Evolutionary conservation across 805 yeast species (phyloP).

Genomic region (Zygotorulaspora florentina): DNA sequence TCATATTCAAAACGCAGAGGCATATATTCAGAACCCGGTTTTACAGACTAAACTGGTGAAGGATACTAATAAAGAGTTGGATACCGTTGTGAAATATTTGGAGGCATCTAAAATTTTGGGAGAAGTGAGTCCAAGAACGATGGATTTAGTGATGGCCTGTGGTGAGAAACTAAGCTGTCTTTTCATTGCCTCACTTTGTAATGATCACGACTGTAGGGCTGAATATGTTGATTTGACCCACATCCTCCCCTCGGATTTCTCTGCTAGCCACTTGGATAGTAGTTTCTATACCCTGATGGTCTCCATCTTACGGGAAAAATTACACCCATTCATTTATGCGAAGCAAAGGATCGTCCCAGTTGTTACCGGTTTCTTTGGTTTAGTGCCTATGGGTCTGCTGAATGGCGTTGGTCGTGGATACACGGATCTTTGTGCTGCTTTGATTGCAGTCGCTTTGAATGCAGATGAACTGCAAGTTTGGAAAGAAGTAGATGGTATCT

Average conservation of each 20-base stretch:
- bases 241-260: slow-evolving; percentile 59
- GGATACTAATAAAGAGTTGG: slow-evolving; percentile 63
- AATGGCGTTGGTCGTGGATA: slow-evolving; percentile 96
- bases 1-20: slow-evolving; percentile 69
- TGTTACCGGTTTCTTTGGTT: slow-evolving; percentile 92
- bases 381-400: slow-evolving; percentile 91
- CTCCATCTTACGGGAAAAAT: slow-evolving; percentile 46
- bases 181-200: slow-evolving; percentile 80
- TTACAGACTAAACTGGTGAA: slow-evolving; percentile 51
- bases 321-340: slow-evolving; percentile 39
- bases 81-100: slow-evolving; percentile 61
- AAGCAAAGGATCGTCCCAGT: slow-evolving; percentile 64
- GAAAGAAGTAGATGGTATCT: slow-evolving; percentile 99
- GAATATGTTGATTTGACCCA: slow-evolving; percentile 73
- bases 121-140: slow-evolving; percentile 82
- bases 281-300: slow-evolving; percentile 57
- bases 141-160: slow-evolving; percentile 84
- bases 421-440: slow-evolving; percentile 96
- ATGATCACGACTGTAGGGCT: slow-evolving; percentile 76
- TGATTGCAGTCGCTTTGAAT: slow-evolving; percentile 84
- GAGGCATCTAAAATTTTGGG: slow-evolving; percentile 89
- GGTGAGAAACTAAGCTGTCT: slow-evolving; percentile 92
- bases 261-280: slow-evolving; percentile 59
- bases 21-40: slow-evolving; percentile 42
- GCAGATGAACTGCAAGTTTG: slow-evolving; percentile 96